Conservation (phyloP, 371 early-diverging fungal species). For the Mucor lusitanicus region DNA sequence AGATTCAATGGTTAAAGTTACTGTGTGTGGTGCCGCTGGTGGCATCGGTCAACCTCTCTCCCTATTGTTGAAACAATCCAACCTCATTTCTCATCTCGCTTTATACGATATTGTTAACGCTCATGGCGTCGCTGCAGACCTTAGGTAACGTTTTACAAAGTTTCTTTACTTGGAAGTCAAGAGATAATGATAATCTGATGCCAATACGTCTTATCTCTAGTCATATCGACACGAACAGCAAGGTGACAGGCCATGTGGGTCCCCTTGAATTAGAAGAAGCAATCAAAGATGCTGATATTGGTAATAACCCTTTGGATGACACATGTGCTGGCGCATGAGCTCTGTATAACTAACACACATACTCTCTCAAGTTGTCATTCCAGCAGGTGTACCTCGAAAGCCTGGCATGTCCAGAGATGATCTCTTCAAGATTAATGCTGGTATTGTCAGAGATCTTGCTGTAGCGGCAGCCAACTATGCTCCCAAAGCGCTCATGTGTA, state of each 20-base stretch:
- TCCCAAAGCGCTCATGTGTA: constrained; percentile 79
- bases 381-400: constrained; percentile 91
- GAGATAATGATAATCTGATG: not conserved
- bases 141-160: constrained; percentile 35
- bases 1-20: constrained; percentile 62
- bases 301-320: constrained; percentile 16
- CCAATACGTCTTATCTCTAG: constrained; percentile 13
- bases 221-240: constrained; percentile 69
- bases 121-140: constrained; percentile 74
- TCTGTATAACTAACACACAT: not conserved
- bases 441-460: constrained; percentile 83
- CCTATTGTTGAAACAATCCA: constrained; percentile 76
- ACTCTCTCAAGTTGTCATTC: constrained; percentile 76
- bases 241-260: constrained; percentile 55
- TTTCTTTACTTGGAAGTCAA: not conserved
- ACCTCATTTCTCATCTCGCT: constrained; percentile 59
- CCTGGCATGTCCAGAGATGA: constrained; percentile 94
- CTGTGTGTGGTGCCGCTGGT: constrained; percentile 82
- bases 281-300: constrained; percentile 41
- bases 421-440: constrained; percentile 88
- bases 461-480: constrained; percentile 74
- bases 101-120: constrained; percentile 77
- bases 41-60: constrained; percentile 93
- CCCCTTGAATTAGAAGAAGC: constrained; percentile 37
- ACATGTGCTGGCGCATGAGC: not conserved